These are phyloP conservation scores for Nannochloris sp. DNA, from an alignment of 139 green algal genomes.

Conservation along the genomic window DNA sequence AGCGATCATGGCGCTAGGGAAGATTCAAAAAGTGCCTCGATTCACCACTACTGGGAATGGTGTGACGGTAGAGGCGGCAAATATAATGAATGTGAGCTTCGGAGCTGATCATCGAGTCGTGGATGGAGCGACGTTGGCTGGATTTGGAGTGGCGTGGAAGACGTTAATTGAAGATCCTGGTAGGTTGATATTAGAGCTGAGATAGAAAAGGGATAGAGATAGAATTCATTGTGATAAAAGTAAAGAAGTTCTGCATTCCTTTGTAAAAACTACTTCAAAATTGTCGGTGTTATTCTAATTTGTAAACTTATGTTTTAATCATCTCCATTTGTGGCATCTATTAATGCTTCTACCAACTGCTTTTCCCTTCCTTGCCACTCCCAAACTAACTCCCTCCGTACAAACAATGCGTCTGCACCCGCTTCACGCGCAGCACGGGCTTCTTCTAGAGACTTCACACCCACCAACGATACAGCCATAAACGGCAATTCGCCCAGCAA, in stretches of 20 bases:
- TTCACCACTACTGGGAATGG: not conserved
- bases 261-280: no score
- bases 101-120: constrained; percentile 55
- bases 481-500: constrained; percentile 60
- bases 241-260: no score
- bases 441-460: constrained; percentile 46
- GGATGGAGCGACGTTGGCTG: constrained; percentile 76
- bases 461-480: constrained; percentile 47
- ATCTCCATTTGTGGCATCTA: constrained; percentile 31
- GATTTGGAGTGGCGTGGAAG: constrained; percentile 59
- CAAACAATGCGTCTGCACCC: constrained; percentile 60
- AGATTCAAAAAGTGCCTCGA: constrained; percentile 9
- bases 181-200: constrained; percentile 56
- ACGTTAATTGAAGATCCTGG: constrained; percentile 59
- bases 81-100: constrained; percentile 19
- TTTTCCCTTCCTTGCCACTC: not conserved
- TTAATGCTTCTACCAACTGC: constrained; percentile 34
- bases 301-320: no score
- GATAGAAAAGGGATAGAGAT: no score
- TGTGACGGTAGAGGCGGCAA: not conserved
- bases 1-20: constrained; percentile 82
- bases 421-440: constrained; percentile 41
- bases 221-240: no score
- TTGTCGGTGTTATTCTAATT: no score
- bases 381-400: constrained; percentile 60